phyloP scores from a whole-genome alignment of 208 protist species.

The Acanthamoeba royreba region DNA sequence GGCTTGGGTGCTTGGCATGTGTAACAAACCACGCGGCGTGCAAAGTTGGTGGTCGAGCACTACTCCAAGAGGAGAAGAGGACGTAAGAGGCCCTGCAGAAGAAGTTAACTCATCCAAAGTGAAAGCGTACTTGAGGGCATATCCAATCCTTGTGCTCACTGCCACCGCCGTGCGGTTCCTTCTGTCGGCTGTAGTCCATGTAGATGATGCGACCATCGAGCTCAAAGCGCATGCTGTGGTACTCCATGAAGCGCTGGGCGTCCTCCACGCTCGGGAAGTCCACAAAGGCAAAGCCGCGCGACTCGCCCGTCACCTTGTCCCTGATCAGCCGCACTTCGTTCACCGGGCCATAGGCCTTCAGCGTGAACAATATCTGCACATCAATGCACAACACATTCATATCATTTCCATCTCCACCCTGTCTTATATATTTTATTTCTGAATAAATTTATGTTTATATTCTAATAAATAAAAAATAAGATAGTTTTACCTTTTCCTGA shows the following conservation, averaged over 20 bases:
- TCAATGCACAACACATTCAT: neutral
- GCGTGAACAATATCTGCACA: neutral
- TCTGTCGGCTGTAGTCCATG: constrained; percentile 4
- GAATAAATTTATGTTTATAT: neutral
- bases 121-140: neutral
- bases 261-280: constrained; percentile 26
- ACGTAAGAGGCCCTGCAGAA: too few species aligned
- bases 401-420: neutral
- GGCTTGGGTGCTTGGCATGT: neutral
- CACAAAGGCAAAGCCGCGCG: constrained; percentile 16
- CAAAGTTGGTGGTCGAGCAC: neutral
- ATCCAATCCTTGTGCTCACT: constrained; percentile 21
- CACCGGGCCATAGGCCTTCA: constrained; percentile 10
- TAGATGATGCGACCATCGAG: neutral
- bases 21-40: neutral
- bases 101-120: too few species aligned
- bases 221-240: neutral
- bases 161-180: neutral
- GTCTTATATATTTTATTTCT: neutral
- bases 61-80: neutral
- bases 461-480: neutral
- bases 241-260: constrained; percentile 26
- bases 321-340: constrained; percentile 31
- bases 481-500: neutral
- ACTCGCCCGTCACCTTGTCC: constrained; percentile 41